Percentiles rank a stretch among this genome's conserved stretches.
phyloP scores from a whole-genome alignment of 2,329 filamentous ascomycete genomes.

The Ambrosiella beaveri region DNA sequence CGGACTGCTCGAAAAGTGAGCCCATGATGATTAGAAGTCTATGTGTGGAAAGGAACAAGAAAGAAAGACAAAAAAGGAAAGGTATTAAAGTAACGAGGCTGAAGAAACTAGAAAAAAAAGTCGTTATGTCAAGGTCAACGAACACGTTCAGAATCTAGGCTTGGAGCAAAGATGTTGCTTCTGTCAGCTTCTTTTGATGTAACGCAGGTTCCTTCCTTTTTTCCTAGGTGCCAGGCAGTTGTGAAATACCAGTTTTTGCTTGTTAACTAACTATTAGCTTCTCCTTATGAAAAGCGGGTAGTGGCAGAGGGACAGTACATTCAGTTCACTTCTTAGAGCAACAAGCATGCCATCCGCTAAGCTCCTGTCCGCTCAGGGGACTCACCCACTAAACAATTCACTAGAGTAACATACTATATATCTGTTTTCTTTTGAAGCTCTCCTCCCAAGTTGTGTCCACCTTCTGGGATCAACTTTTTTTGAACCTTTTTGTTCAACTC shows the following conservation, averaged over 20 bases:
- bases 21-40: conserved; percentile 43
- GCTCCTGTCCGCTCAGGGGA: background rate
- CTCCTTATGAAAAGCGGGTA: conserved; percentile 3
- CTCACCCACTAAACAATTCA: background rate
- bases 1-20: conserved; percentile 87
- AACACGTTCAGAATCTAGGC: conserved; percentile 10
- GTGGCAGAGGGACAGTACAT: background rate
- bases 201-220: conserved; percentile 4
- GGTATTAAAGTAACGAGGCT: background rate
- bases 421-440: too few relatives aligned
- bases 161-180: conserved; percentile 5
- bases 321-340: background rate
- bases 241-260: conserved; percentile 1
- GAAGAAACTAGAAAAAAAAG: conserved; percentile 8
- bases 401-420: too few relatives aligned
- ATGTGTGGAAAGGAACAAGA: background rate
- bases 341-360: background rate
- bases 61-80: conserved; percentile 2
- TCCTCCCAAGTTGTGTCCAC: background rate
- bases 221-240: conserved; percentile 4
- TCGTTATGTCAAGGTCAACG: conserved; percentile 4
- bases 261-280: background rate
- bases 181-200: conserved; percentile 13
- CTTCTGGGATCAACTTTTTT: background rate
- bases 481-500: background rate